These are phyloP conservation scores for Citrus australasica DNA, from an alignment of 345 rosid species.

Conservation along the genomic window DNA sequence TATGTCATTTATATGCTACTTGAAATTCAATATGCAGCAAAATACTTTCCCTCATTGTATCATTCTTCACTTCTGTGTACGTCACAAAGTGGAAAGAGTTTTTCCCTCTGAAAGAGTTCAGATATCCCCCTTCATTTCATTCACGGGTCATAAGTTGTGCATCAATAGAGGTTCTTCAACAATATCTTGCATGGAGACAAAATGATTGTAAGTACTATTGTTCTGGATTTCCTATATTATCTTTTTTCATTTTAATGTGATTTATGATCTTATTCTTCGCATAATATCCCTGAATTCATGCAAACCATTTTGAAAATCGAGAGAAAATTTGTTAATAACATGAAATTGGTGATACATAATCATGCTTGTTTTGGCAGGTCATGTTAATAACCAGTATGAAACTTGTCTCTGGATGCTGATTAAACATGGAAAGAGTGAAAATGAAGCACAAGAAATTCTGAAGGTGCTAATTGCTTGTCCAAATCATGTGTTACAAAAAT, in stretches of 20 bases:
- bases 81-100: constrained; percentile 70
- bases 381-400: constrained; percentile 52
- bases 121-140: constrained; percentile 63
- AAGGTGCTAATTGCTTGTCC: constrained; percentile 37
- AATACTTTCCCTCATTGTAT: constrained; percentile 61
- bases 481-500: not conserved
- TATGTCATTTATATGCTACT: constrained; percentile 12
- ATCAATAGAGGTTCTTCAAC: constrained; percentile 70
- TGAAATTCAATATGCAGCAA: constrained; percentile 60
- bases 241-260: not conserved
- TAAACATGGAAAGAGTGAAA: constrained; percentile 56
- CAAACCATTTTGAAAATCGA: not conserved
- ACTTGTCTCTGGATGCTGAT: constrained; percentile 83
- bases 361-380: constrained; percentile 48
- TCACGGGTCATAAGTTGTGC: constrained; percentile 63
- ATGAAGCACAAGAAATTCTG: constrained; percentile 56
- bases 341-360: not conserved
- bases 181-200: constrained; percentile 89
- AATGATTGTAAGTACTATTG: constrained; percentile 55
- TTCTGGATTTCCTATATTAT: not conserved
- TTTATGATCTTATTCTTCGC: not conserved
- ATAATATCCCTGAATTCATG: not conserved
- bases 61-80: constrained; percentile 66
- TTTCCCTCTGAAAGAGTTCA: constrained; percentile 52
- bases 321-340: not conserved